Evolutionary conservation across 345 rosid genomes (phyloP), one percentile per base, ranked within the genome.

Genomic region (Reutealis trisperma): DNA sequence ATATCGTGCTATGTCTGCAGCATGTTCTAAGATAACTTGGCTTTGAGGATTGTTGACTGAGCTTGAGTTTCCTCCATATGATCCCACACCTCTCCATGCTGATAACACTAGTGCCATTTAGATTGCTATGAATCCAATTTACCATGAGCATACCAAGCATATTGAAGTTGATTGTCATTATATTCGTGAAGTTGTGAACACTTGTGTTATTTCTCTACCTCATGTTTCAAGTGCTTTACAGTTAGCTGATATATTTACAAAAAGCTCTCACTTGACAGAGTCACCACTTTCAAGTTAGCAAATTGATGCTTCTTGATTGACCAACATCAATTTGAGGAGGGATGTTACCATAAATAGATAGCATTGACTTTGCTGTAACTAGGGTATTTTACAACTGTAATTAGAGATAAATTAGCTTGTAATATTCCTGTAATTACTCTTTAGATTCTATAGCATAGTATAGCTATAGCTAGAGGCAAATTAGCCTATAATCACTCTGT

Each of bases 131-230:
- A 21, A 71, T 57, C 52, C 6, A 1, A 22, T 71, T 41, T 57
- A 12, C 14, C 65, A 71, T 37, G 14, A 21, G 18, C 51, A 1
- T 41, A 57, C 75, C 0, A 71, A 10, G 11, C 41, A 49, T 51
- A 70, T 70, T 70, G 59, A 70, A 27, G 37, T 70, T 0, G 44
- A 32, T 54, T 71, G 52, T 57, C 64, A 71, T n/a, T 57, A 21
- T 1, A 71, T 71, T 57, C 2, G 10, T 6, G 49, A 57, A 21
- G 8, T n/a, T 11, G 2, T 51, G 2, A 9, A 18, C 25, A 0
- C 5, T 51, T 0, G 8, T 0, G 3, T 22, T 57, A 57, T 37
- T 59, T 19, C 52, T 2, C 12, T 57, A 57, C 52, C 32, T 6
- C 63, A 71, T 22, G 22, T 57, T 32, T 71, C 32, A 4, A 34